Evolutionary conservation across 1,284 basidiomycete genomes (phyloP), one percentile per base, ranked within the genome.

Genomic region (Microbotryum scabiosae): DNA sequence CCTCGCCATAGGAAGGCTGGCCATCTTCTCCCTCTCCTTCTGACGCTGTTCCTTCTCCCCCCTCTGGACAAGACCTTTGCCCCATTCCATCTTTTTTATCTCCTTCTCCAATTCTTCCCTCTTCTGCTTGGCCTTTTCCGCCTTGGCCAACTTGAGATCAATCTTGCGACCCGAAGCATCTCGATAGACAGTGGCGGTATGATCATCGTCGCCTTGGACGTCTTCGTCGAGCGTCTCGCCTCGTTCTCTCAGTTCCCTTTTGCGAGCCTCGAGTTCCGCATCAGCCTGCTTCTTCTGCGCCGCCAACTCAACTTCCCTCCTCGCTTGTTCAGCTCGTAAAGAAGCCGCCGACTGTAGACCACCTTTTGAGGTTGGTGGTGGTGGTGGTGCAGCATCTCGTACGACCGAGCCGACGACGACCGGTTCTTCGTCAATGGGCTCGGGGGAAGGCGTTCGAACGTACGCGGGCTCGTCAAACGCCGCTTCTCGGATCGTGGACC

Each of bases 51-150:
- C 86, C 50, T 79, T 78, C 62, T 90, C 86, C 36, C 88, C 85
- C 58, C 85, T 79, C 77, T 98, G 92, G 26, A 89, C 85, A 41
- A 96, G 72, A 26, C 96, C 96, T 75, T 93, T 97, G 0, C 88
- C 89, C 96, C 96, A 98, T 73, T 93, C 88, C 85, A 92, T 88
- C 78, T 90, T 91, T 74, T 85, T 81, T 57, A 85, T 86, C 72
- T 92, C 88, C 74, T 84, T 85, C 75, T 91, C 85, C 74, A 90
- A 84, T 63, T 81, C 78, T 72, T 89, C 86, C 28, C 87, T 80
- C 72, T 90, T 89, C 72, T 82, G 75, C 66, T 83, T 77, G 52
- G 85, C 85, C 44, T 88, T 88, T 70, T 93, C 90, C 20, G 86
- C 91, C 54, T 82, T 82, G 46, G 86, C 86, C 1, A 86, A 82